Evolutionary conservation across 2,329 filamentous ascomycete genomes (phyloP).

Genomic region (Lojkania enalia): DNA sequence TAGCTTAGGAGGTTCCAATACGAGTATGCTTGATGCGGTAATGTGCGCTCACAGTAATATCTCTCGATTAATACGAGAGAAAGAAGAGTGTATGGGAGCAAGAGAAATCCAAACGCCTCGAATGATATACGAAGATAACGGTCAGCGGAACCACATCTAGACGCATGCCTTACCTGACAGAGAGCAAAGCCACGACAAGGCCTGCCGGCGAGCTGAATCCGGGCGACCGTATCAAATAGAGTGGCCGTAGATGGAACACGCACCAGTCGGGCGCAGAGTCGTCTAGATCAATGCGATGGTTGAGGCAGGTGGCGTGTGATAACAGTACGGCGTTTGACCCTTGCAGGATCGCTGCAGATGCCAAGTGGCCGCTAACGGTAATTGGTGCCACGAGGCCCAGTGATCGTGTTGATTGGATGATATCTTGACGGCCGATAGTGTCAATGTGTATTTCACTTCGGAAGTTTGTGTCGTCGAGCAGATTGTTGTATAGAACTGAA

Average conservation of each 20-base stretch:
- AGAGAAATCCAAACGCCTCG: not conserved
- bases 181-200: not conserved
- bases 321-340: constrained; percentile 21
- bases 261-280: not conserved
- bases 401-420: constrained; percentile 23
- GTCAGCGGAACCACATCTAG: not conserved
- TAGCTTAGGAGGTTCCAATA: not conserved
- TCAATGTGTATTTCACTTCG: no score
- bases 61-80: no score
- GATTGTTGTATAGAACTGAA: no score
- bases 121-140: not conserved
- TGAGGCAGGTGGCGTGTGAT: constrained; percentile 20
- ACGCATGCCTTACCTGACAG: not conserved
- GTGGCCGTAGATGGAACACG: not conserved
- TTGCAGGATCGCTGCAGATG: constrained; percentile 14
- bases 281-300: constrained; percentile 6
- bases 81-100: not conserved
- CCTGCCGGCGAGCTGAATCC: not conserved
- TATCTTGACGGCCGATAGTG: no score
- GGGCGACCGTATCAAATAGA: not conserved
- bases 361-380: constrained; percentile 20
- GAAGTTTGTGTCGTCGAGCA: no score
- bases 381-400: constrained; percentile 21
- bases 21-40: no score
- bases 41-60: no score